phyloP scores from a whole-genome alignment of 2,329 filamentous ascomycete species.

The Penicillium hesseltinei region DNA sequence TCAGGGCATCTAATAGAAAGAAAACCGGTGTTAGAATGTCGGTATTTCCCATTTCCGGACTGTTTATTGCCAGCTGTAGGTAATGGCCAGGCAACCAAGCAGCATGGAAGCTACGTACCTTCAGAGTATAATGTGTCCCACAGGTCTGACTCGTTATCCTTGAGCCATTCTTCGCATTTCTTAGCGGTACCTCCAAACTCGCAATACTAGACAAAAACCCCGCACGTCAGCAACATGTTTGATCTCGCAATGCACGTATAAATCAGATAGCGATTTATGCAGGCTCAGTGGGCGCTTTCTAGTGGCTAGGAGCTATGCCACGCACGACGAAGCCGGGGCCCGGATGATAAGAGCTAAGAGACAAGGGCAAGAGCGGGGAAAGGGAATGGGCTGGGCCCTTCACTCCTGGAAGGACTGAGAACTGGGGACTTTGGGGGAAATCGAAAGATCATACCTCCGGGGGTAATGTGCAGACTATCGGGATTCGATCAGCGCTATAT shows the following conservation, averaged over 20 bases:
- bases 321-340: not conserved
- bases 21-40: not conserved
- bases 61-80: not conserved
- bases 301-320: slow-evolving; percentile 3
- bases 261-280: not conserved
- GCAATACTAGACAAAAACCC: slow-evolving; percentile 84
- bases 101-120: slow-evolving; percentile 52
- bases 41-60: not conserved
- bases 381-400: not conserved
- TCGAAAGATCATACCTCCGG: slow-evolving; percentile 57
- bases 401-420: not conserved
- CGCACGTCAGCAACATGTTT: slow-evolving; percentile 1
- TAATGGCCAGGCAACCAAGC: not conserved
- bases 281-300: not conserved
- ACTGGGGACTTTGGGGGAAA: not conserved
- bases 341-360: not conserved
- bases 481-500: slow-evolving; percentile 9
- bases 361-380: not conserved
- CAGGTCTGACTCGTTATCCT: slow-evolving; percentile 68
- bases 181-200: slow-evolving; percentile 95
- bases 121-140: slow-evolving; percentile 82
- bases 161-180: slow-evolving; percentile 96
- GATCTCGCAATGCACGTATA: not conserved
- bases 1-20: slow-evolving; percentile 64
- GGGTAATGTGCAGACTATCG: slow-evolving; percentile 61